phyloP scores from a whole-genome alignment of 2,329 filamentous ascomycete genomes.

The Exophiala spinifera region DNA sequence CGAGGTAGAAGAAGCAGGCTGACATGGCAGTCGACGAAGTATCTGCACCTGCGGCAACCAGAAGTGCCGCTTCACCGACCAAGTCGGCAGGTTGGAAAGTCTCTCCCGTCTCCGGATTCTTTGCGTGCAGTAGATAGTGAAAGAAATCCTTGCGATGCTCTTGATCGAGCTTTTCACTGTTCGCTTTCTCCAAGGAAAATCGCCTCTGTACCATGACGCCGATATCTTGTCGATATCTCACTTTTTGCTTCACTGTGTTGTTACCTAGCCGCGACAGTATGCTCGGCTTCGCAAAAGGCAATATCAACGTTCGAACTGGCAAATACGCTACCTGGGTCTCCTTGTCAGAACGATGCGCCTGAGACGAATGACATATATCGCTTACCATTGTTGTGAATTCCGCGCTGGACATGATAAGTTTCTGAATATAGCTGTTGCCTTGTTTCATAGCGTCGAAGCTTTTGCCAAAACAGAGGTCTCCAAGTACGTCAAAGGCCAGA shows the following conservation, averaged over 20 bases:
- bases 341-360: background rate
- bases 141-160: constrained; percentile 46
- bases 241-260: constrained; percentile 8
- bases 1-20: constrained; percentile 41
- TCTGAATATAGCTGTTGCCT: constrained; percentile 47
- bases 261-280: constrained; percentile 3
- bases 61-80: constrained; percentile 14
- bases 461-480: constrained; percentile 42
- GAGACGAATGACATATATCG: background rate
- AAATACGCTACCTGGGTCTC: constrained; percentile 6
- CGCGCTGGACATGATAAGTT: constrained; percentile 27
- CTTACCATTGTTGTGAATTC: constrained; percentile 10
- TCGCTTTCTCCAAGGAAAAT: constrained; percentile 32
- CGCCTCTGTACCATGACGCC: constrained; percentile 33
- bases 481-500: constrained; percentile 53
- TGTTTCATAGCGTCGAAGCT: constrained; percentile 41
- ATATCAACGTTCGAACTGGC: constrained; percentile 13
- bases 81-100: constrained; percentile 14
- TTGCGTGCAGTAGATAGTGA: constrained; percentile 47
- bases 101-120: constrained; percentile 46
- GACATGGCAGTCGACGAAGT: constrained; percentile 41
- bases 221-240: constrained; percentile 9
- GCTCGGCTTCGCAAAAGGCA: constrained; percentile 5
- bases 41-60: constrained; percentile 35
- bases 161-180: constrained; percentile 35